Base-by-base conservation (phyloP, 768 basidiomycete genomes). In the Pleurotus djamor region DNA sequence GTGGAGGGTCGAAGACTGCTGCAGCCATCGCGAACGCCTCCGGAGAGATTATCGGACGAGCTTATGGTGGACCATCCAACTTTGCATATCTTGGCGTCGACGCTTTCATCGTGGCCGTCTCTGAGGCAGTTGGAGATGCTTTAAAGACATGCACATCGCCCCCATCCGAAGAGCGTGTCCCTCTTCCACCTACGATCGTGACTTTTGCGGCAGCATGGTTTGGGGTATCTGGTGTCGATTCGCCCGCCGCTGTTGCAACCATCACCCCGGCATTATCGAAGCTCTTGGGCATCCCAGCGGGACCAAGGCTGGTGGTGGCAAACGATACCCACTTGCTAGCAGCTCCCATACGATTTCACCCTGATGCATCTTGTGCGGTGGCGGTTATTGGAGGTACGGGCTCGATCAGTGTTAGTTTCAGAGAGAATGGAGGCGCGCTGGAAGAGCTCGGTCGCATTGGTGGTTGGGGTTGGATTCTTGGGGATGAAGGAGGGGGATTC, bases 301-400 rank as follows among this genome's bases (percentile, higher is more conserved):
- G 84, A 14, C 77, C 81, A 5, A 69, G 76, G 3, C 74, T 94
- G 21, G 73, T 79, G 44, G 79, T 96, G 52, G 79, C 87, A 44
- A 95, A 96, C 70, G 94, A 96, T 69, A 89, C 91, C 0, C 83
- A 89, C 65, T 87, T 96, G 48, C 84, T 96, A 48, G 91, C 91
- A 8, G 85, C 92, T 0, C 92, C 94, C 4, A 77, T 94, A 10
- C 79, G 83, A 41, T 73, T 85, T 65, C 78, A 86, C 67, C 66
- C 74, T 0, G 87, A 87, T 65, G 78, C 87, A 14, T 69, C 74
- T 12, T 77, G 83, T 59, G 91, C 88, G 6, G 79, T 95, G 34
- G 82, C 87, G 3, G 87, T 86, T 52, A 88, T 96, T 60, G 87
- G 81, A 1, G 94, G 94, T 12, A 96, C 94, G 0, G 94, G 94